A percentile compares a stretch with the other conserved stretches of the same genome.
Conservation (phyloP, 2,329 filamentous ascomycete species). For the Ceratocystis albifundus region DNA sequence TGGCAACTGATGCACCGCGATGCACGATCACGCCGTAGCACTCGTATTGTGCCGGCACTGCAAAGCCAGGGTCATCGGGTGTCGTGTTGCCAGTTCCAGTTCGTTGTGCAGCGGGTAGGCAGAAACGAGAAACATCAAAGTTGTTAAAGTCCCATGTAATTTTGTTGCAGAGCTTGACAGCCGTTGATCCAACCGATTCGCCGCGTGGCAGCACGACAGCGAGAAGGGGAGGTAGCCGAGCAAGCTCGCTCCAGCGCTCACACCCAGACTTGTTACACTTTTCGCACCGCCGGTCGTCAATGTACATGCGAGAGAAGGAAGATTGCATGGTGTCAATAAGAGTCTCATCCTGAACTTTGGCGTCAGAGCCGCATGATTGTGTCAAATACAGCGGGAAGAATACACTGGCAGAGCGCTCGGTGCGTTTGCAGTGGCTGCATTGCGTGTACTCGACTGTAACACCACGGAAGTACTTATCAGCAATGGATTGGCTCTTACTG, state of each 20-base stretch:
- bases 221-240: conserved; percentile 65
- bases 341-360: conserved; percentile 41
- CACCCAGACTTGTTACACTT: conserved; percentile 57
- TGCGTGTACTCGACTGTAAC: conserved; percentile 58
- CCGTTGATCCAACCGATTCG: conserved; percentile 27
- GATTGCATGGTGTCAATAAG: conserved; percentile 48
- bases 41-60: conserved; percentile 54
- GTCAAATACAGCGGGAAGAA: conserved; percentile 32
- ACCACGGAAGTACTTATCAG: conserved; percentile 69
- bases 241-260: conserved; percentile 62
- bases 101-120: conserved; percentile 29
- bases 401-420: conserved; percentile 44
- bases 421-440: conserved; percentile 41
- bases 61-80: conserved; percentile 34
- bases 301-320: conserved; percentile 46
- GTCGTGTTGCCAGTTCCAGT: conserved; percentile 21
- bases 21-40: conserved; percentile 79
- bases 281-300: conserved; percentile 63
- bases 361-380: conserved; percentile 30
- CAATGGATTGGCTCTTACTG: conserved; percentile 59
- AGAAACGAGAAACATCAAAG: conserved; percentile 44
- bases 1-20: conserved; percentile 51
- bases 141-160: conserved; percentile 67
- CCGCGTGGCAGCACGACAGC: conserved; percentile 63
- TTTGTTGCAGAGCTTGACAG: conserved; percentile 55